Evolutionary conservation across 345 rosid genomes (phyloP).

Genomic region (Euclidium syriacum): DNA sequence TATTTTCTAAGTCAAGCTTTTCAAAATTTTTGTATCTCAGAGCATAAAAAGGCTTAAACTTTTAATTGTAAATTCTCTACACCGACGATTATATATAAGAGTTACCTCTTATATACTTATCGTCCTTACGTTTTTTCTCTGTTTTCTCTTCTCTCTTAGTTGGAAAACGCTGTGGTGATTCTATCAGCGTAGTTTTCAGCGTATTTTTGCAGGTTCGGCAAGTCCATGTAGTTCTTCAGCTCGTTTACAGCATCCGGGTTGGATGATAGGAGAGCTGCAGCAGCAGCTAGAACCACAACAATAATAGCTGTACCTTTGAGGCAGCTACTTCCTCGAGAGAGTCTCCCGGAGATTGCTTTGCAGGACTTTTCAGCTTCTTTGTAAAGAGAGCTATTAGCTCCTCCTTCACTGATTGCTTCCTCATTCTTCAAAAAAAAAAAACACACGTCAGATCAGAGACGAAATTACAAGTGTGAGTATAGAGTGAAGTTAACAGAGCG

Average conservation of each 20-base stretch:
- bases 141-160: constrained; percentile 4
- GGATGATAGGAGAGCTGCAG: constrained; percentile 20
- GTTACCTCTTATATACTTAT: constrained; percentile 23
- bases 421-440: constrained; percentile 46
- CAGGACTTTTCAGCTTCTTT: constrained; percentile 55
- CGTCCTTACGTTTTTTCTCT: neutral
- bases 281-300: constrained; percentile 40
- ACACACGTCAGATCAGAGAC: neutral
- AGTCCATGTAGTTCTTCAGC: constrained; percentile 24
- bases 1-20: constrained; percentile 20
- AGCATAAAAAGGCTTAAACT: constrained; percentile 19
- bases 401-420: constrained; percentile 39
- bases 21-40: constrained; percentile 23
- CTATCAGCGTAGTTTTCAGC: neutral
- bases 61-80: constrained; percentile 22
- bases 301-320: constrained; percentile 42
- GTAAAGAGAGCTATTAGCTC: constrained; percentile 33
- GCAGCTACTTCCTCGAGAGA: constrained; percentile 47
- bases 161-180: constrained; percentile 15
- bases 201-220: constrained; percentile 14
- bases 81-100: constrained; percentile 11
- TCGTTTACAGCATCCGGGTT: constrained; percentile 25
- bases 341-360: constrained; percentile 40
- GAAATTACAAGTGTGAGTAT: neutral
- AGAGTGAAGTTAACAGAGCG: neutral